phyloP scores from a whole-genome alignment of 2,329 filamentous ascomycete species.

The Epichloe gansuensis region DNA sequence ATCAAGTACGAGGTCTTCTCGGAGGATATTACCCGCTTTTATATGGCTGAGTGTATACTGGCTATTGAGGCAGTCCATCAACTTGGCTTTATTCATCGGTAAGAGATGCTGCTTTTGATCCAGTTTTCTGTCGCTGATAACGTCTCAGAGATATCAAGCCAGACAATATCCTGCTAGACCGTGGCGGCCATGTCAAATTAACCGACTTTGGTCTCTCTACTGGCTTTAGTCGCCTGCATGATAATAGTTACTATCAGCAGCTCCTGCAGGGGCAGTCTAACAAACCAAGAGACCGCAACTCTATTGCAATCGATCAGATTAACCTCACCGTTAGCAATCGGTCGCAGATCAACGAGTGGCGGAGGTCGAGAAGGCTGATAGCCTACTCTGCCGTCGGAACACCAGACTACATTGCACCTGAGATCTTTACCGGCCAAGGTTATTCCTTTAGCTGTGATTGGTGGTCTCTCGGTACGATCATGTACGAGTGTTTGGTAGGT shows the following conservation, averaged over 20 bases:
- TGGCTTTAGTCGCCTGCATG: constrained; percentile 81
- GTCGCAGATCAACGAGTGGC: constrained; percentile 96
- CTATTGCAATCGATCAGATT: constrained; percentile 93
- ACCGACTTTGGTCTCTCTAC: constrained; percentile 97
- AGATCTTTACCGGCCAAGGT: constrained; percentile 93
- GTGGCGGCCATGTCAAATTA: constrained; percentile 92
- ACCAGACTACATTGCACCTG: constrained; percentile 95
- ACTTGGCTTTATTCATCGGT: constrained; percentile 96
- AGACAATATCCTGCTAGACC: constrained; percentile 93
- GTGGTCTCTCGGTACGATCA: constrained; percentile 98
- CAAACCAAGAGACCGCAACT: constrained; percentile 70
- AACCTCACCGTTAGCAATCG: constrained; percentile 97
- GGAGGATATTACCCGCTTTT: constrained; percentile 96
- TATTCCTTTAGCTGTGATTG: constrained; percentile 97
- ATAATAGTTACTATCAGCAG: constrained; percentile 97
- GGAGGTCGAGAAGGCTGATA: constrained; percentile 86
- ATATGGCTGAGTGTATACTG: constrained; percentile 95
- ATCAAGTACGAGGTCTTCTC: constrained; percentile 99
- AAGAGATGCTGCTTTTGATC: neutral
- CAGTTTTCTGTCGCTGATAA: neutral
- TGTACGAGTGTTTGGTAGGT: constrained; percentile 97
- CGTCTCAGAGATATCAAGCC: constrained; percentile 83
- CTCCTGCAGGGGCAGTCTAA: constrained; percentile 70
- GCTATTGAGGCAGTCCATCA: constrained; percentile 99
- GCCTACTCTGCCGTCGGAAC: constrained; percentile 98